These are phyloP conservation scores for Polychaeton citri DNA, from an alignment of 2,329 filamentous ascomycete genomes.

Conservation along the genomic window DNA sequence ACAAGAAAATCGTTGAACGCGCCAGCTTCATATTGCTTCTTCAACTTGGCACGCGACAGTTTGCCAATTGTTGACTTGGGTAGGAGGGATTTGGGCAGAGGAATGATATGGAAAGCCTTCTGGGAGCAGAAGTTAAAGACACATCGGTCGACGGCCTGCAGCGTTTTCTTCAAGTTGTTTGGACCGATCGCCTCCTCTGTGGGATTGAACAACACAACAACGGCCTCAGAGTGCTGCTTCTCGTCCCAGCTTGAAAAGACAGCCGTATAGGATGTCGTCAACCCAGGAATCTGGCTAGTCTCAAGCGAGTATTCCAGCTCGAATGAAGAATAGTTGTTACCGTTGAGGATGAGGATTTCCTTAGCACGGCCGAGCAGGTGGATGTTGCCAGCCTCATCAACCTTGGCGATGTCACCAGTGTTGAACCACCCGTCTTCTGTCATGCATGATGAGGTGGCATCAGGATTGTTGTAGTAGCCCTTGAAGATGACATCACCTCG, in stretches of 20 bases:
- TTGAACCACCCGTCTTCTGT: constrained; percentile 25
- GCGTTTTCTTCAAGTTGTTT: constrained; percentile 5
- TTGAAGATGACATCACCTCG: constrained; percentile 24
- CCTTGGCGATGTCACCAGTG: constrained; percentile 9
- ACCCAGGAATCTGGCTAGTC: constrained; percentile 4
- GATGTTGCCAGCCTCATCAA: constrained; percentile 10
- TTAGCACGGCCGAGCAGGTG: constrained; percentile 10
- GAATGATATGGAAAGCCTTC: constrained; percentile 8
- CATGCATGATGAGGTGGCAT: constrained; percentile 22
- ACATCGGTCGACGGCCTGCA: constrained; percentile 8
- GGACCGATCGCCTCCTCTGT: constrained; percentile 9
- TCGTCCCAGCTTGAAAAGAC: constrained; percentile 11
- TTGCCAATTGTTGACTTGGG: constrained; percentile 14
- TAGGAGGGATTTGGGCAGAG: constrained; percentile 8
- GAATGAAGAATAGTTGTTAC: constrained; percentile 11
- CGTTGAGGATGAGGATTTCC: constrained; percentile 12
- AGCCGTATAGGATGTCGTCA: constrained; percentile 8
- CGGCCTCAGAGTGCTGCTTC: constrained; percentile 7
- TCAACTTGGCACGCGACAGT: constrained; percentile 10
- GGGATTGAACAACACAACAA: constrained; percentile 11
- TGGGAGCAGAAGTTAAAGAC: constrained; percentile 9
- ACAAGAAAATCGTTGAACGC: constrained; percentile 2
- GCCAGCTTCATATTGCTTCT: constrained; percentile 7
- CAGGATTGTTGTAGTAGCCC: constrained; percentile 20
- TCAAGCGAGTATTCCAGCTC: constrained; percentile 12